phyloP scores from a whole-genome alignment of 805 yeast species.

The Debaryomyces maramus region DNA sequence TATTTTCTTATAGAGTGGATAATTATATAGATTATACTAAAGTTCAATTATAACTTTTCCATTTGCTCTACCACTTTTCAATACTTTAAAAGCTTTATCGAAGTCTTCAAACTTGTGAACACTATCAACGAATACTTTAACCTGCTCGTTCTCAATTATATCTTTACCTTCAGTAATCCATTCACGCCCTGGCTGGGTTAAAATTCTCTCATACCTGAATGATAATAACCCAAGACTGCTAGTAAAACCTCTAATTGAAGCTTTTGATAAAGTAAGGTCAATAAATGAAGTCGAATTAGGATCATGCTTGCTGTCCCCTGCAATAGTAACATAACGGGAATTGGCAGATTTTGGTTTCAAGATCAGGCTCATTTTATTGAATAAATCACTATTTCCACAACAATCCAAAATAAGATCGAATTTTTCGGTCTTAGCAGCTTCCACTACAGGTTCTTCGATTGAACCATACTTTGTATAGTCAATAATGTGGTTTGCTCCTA shows the following conservation, averaged over 20 bases:
- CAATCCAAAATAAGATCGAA: conserved; percentile 68
- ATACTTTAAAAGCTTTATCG: conserved; percentile 49
- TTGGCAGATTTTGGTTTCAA: conserved; percentile 48
- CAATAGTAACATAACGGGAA: conserved; percentile 54
- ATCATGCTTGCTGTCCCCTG: conserved; percentile 47
- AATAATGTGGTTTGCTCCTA: conserved; percentile 60
- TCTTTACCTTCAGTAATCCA: conserved; percentile 29
- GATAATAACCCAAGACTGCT: neutral
- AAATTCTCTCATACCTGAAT: neutral
- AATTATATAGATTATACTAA: too few relatives aligned
- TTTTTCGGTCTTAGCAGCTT: conserved; percentile 34
- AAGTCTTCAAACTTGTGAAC: conserved; percentile 50
- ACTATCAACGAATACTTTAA: conserved; percentile 54
- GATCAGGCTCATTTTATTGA: conserved; percentile 39
- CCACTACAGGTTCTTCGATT: conserved; percentile 31
- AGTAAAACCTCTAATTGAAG: neutral
- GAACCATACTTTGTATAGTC: conserved; percentile 53
- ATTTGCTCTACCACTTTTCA: conserved; percentile 49
- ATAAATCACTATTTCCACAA: conserved; percentile 57
- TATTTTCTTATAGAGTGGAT: too few relatives aligned
- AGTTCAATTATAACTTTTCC: conserved; percentile 68
- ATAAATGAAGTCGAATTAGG: too few relatives aligned
- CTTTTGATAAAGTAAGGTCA: neutral
- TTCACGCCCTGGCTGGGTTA: too few relatives aligned
- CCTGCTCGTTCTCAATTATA: conserved; percentile 45